Conservation (phyloP, 2,329 filamentous ascomycete species). For the Daldinia sp. region DNA sequence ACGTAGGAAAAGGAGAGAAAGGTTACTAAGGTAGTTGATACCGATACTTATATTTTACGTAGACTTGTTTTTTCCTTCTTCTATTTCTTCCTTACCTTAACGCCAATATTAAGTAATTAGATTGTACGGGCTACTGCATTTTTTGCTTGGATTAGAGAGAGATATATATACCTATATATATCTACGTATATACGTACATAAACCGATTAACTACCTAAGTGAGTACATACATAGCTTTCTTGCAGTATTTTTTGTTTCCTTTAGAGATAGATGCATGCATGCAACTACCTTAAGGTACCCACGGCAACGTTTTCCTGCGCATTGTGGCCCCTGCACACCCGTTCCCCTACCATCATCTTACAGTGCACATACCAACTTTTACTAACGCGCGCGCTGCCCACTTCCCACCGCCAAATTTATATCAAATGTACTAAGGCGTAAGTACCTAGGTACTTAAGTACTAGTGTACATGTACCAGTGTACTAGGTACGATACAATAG, state of each 20-base stretch:
- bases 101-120: not conserved
- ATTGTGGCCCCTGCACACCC: constrained; percentile 32
- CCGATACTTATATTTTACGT: constrained; percentile 14
- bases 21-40: constrained; percentile 25
- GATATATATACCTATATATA: not conserved
- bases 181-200: not conserved
- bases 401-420: constrained; percentile 35
- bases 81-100: not conserved
- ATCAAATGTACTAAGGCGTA: constrained; percentile 9
- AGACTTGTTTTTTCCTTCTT: constrained; percentile 8
- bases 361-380: not conserved
- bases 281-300: constrained; percentile 4
- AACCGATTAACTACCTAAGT: not conserved
- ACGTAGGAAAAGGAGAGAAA: constrained; percentile 18
- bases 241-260: not conserved
- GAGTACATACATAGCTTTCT: not conserved
- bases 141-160: not conserved
- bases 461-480: not conserved
- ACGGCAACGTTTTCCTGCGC: constrained; percentile 5
- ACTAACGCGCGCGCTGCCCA: constrained; percentile 24
- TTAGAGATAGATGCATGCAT: constrained; percentile 13
- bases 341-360: constrained; percentile 19
- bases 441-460: constrained; percentile 12
- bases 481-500: not conserved
- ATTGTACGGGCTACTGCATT: not conserved